phyloP scores from a whole-genome alignment of 2,329 filamentous ascomycete species.

The Aspergillus tamarii region DNA sequence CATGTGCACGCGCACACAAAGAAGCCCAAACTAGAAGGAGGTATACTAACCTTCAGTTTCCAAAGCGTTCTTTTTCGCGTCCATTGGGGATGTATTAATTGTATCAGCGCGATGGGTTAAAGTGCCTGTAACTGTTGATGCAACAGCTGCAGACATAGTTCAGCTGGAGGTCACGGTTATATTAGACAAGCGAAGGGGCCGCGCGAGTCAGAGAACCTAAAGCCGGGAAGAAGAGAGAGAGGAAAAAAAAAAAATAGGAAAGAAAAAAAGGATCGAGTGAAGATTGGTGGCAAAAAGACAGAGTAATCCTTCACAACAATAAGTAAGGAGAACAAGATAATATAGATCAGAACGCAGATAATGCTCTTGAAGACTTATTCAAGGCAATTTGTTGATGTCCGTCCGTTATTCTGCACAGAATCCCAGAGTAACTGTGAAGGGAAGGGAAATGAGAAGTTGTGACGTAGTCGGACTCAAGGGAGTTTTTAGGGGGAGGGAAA shows the following conservation, averaged over 20 bases:
- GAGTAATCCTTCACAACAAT: slow-evolving; percentile 13
- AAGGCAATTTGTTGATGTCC: slow-evolving; percentile 15
- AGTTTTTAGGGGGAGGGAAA: slow-evolving; percentile 37
- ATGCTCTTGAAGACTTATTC: slow-evolving; percentile 6
- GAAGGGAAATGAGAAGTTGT: slow-evolving; percentile 36
- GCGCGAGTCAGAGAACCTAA: slow-evolving; percentile 22
- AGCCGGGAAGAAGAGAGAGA: slow-evolving; percentile 28
- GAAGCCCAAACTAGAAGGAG: slow-evolving; percentile 13
- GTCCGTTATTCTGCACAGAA: slow-evolving; percentile 15
- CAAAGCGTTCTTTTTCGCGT: slow-evolving; percentile 43
- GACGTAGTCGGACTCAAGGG: slow-evolving; percentile 42
- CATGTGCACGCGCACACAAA: slow-evolving; percentile 13
- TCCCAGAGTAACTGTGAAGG: slow-evolving; percentile 22
- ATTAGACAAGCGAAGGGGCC: slow-evolving; percentile 22
- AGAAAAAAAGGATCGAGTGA: slow-evolving; percentile 18
- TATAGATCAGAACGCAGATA: background rate
- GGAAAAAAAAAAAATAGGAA: slow-evolving; percentile 16
- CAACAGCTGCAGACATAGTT: slow-evolving; percentile 47
- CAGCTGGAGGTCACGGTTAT: slow-evolving; percentile 18
- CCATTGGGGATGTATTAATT: slow-evolving; percentile 47
- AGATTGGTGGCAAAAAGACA: slow-evolving; percentile 18
- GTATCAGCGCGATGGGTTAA: slow-evolving; percentile 29
- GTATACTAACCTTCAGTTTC: slow-evolving; percentile 46
- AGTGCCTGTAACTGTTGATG: slow-evolving; percentile 39
- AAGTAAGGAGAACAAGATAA: slow-evolving; percentile 9